These are phyloP conservation scores for Penicillium sp. DNA, from an alignment of 2,329 filamentous ascomycete genomes.

Conservation along the genomic window DNA sequence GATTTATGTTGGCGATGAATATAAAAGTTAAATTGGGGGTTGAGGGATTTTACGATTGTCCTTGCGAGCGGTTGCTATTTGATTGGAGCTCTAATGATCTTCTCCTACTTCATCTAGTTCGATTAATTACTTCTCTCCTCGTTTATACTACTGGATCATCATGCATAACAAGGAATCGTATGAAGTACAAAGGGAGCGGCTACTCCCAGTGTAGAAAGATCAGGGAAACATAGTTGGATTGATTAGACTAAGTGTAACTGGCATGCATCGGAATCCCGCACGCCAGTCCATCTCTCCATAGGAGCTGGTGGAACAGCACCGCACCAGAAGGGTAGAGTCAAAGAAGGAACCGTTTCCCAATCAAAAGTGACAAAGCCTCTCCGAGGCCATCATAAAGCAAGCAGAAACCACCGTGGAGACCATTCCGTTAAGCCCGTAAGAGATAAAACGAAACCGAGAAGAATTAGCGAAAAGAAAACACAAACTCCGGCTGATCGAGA, in stretches of 20 bases:
- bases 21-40: slow-evolving; percentile 10
- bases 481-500: slow-evolving; percentile 31
- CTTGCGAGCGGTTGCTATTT: background rate
- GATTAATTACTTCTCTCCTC: background rate
- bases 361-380: slow-evolving; percentile 7
- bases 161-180: background rate
- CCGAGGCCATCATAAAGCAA: slow-evolving; percentile 21
- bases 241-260: background rate
- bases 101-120: background rate
- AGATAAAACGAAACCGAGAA: slow-evolving; percentile 28
- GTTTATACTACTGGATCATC: background rate
- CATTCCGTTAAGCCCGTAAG: slow-evolving; percentile 25
- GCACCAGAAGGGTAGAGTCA: background rate
- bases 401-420: slow-evolving; percentile 32
- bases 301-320: background rate
- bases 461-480: slow-evolving; percentile 31
- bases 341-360: slow-evolving; percentile 8
- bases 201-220: too few species aligned
- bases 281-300: background rate
- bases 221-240: background rate
- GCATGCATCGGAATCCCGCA: background rate
- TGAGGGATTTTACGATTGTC: background rate
- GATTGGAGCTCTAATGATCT: background rate
- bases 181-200: too few species aligned
- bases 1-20: slow-evolving; percentile 21